Evolutionary conservation across 805 yeast genomes (phyloP).

Genomic region (Peterozyma toletana): DNA sequence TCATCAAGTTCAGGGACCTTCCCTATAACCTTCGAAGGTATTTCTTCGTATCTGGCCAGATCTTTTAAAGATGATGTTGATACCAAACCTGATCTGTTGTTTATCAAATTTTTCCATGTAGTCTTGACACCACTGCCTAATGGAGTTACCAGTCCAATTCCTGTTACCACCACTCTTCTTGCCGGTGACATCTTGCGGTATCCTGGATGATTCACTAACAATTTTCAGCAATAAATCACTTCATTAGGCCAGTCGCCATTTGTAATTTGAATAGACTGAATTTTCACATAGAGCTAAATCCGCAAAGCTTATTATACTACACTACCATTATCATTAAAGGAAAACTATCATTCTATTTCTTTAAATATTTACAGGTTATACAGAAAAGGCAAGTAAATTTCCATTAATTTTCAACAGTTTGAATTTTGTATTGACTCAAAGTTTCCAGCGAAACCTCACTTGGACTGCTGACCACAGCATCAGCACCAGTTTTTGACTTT

Average conservation of each 20-base stretch:
- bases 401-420: no score
- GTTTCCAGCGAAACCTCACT: conserved; percentile 34
- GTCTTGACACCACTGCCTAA: conserved; percentile 61
- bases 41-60: conserved; percentile 29
- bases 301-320: no score
- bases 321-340: no score
- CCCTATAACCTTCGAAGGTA: conserved; percentile 75
- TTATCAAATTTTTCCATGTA: conserved; percentile 48
- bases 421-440: no score
- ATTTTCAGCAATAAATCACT: no score
- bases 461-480: conserved; percentile 85
- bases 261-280: no score
- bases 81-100: conserved; percentile 49
- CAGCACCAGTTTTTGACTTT: conserved; percentile 82
- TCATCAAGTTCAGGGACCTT: conserved; percentile 48
- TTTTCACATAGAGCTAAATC: no score
- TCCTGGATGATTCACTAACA: no score
- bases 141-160: conserved; percentile 82
- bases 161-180: conserved; percentile 83
- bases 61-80: conserved; percentile 41
- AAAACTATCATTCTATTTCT: no score
- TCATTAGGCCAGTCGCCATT: no score
- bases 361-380: no score
- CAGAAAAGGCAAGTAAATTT: no score
- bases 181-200: background rate